These are phyloP conservation scores for Amanita rubescens DNA, from an alignment of 768 basidiomycete species.

Conservation along the genomic window DNA sequence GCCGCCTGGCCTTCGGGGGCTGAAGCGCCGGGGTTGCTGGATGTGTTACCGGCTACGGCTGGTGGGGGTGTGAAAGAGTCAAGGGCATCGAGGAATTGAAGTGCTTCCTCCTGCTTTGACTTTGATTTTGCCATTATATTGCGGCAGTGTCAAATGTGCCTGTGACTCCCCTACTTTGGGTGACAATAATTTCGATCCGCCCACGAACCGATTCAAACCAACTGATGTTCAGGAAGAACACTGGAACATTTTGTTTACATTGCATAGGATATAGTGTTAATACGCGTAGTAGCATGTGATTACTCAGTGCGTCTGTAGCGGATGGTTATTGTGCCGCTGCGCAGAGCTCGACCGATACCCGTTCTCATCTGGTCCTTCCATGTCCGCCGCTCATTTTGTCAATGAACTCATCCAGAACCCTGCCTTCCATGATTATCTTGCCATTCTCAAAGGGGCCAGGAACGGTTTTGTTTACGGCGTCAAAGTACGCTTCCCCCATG, in stretches of 20 bases:
- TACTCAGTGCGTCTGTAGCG: no score
- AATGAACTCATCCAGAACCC: conserved; percentile 57
- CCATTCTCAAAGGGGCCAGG: conserved; percentile 89
- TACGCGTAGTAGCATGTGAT: no score
- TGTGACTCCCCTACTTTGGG: no score
- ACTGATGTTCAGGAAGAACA: no score
- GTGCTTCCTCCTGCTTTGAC: conserved; percentile 82
- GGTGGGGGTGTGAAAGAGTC: conserved; percentile 60
- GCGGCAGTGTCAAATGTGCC: background rate
- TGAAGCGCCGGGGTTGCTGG: conserved; percentile 13
- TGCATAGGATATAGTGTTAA: no score
- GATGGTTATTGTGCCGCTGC: no score
- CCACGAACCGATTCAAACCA: no score
- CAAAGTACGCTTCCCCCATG: conserved; percentile 93
- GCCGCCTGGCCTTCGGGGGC: conserved; percentile 51
- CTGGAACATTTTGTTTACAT: no score
- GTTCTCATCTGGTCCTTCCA: background rate
- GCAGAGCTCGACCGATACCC: background rate
- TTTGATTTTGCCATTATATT: conserved; percentile 46
- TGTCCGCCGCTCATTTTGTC: conserved; percentile 24
- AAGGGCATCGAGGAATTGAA: conserved; percentile 90
- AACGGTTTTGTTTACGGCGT: conserved; percentile 88
- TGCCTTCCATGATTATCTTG: conserved; percentile 81
- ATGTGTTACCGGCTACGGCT: conserved; percentile 9
- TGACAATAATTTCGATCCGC: no score